These are phyloP conservation scores for Colletotrichum costaricense DNA, from an alignment of 2,329 filamentous ascomycete species.

Conservation along the genomic window DNA sequence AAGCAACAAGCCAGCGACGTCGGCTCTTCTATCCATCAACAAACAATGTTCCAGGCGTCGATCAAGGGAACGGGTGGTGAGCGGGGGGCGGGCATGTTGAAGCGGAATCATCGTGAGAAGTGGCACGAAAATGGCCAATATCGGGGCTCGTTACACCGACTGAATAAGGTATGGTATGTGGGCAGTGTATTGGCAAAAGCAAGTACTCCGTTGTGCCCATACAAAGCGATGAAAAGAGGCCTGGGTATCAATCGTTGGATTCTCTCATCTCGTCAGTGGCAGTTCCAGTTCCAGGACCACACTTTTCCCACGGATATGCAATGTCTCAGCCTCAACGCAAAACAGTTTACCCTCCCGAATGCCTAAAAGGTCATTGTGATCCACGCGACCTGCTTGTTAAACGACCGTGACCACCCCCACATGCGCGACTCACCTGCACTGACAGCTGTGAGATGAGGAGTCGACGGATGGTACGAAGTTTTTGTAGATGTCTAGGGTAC, in stretches of 20 bases:
- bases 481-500: no score
- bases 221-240: not conserved
- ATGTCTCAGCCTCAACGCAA: conserved; percentile 29
- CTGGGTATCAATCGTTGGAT: not conserved
- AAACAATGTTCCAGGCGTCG: not conserved
- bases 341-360: not conserved
- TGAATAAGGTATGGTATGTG: not conserved
- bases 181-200: no score
- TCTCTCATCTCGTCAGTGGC: not conserved
- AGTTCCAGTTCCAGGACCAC: not conserved
- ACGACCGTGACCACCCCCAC: conserved; percentile 3
- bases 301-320: not conserved
- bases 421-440: conserved; percentile 24
- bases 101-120: not conserved
- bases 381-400: conserved; percentile 15
- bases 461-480: not conserved
- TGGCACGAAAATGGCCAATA: not conserved
- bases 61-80: conserved; percentile 25
- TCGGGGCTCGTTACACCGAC: not conserved
- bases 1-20: no score
- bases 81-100: not conserved
- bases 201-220: not conserved
- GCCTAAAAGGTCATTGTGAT: conserved; percentile 18
- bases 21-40: not conserved
- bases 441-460: conserved; percentile 24